Evolutionary conservation across 345 rosid species (phyloP).

Genomic region (Lepidium africanum): DNA sequence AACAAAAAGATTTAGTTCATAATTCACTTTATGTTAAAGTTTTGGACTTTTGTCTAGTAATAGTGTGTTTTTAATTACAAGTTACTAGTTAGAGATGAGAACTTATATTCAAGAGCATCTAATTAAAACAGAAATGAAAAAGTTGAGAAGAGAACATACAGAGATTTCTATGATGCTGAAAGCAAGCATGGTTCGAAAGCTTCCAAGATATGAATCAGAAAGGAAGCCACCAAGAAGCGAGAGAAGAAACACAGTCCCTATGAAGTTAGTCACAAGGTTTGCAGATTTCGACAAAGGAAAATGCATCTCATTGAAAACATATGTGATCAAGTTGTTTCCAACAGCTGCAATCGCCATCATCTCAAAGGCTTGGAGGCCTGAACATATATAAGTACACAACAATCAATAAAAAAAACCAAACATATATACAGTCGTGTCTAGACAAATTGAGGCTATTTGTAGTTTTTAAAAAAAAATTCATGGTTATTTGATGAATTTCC

Average conservation of each 20-base stretch:
- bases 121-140: neutral
- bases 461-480: too few species aligned
- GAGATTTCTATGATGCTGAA: slow-evolving; percentile 51
- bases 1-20: neutral
- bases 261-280: slow-evolving; percentile 73
- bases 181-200: slow-evolving; percentile 49
- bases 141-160: slow-evolving; percentile 26
- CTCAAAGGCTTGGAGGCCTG: slow-evolving; percentile 59
- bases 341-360: slow-evolving; percentile 76
- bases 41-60: neutral
- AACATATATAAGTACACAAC: neutral
- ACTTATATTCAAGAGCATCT: slow-evolving; percentile 23
- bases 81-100: neutral
- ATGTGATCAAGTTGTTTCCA: slow-evolving; percentile 78
- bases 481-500: too few species aligned
- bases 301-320: slow-evolving; percentile 68
- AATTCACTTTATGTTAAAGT: slow-evolving; percentile 9
- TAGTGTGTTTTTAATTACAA: slow-evolving; percentile 1
- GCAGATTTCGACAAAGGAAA: slow-evolving; percentile 65
- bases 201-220: slow-evolving; percentile 69
- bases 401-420: neutral
- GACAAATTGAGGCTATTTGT: too few species aligned
- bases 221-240: slow-evolving; percentile 87
- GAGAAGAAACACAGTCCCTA: slow-evolving; percentile 79
- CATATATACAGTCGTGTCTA: neutral